A percentile compares a stretch with the other conserved stretches of the same genome.
These are phyloP conservation scores for Penicillium coprophilum DNA, from an alignment of 495 filamentous ascomycete species.

Conservation along the genomic window DNA sequence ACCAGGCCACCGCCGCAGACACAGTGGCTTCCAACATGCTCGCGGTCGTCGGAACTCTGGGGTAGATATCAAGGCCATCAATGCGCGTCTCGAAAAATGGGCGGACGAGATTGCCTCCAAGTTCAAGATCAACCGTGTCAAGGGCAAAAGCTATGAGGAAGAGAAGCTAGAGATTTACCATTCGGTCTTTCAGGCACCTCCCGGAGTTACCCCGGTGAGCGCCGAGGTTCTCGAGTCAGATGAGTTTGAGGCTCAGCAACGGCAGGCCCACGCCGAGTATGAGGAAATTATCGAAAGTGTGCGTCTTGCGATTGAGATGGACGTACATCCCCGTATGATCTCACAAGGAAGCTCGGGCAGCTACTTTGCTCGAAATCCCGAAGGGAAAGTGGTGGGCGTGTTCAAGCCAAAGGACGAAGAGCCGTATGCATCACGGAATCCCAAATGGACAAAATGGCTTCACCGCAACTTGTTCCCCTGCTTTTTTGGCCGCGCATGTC, in stretches of 20 bases:
- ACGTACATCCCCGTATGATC: slow-evolving; percentile 92
- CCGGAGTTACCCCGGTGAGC: slow-evolving; percentile 74
- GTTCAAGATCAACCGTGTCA: slow-evolving; percentile 83
- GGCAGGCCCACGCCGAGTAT: slow-evolving; percentile 76
- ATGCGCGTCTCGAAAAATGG: slow-evolving; percentile 93
- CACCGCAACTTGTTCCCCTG: slow-evolving; percentile 94
- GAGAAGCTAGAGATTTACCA: slow-evolving; percentile 94
- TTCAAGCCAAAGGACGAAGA: slow-evolving; percentile 99
- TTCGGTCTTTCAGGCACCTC: slow-evolving; percentile 91
- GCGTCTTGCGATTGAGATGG: slow-evolving; percentile 82
- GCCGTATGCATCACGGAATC: slow-evolving; percentile 88
- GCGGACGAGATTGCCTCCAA: slow-evolving; percentile 97
- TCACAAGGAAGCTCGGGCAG: slow-evolving; percentile 95
- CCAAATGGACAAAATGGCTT: slow-evolving; percentile 96
- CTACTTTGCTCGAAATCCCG: slow-evolving; percentile 90
- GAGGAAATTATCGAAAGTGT: slow-evolving; percentile 91
- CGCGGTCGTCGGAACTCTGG: slow-evolving; percentile 76
- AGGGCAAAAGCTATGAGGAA: slow-evolving; percentile 73
- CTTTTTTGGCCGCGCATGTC: slow-evolving; percentile 91
- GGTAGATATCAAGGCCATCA: slow-evolving; percentile 98
- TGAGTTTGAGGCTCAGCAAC: slow-evolving; percentile 50
- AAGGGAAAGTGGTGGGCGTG: slow-evolving; percentile 93
- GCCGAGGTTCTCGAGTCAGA: slow-evolving; percentile 68
- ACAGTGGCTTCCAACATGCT: slow-evolving; percentile 47
- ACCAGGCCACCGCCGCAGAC: slow-evolving; percentile 45